Base-by-base conservation (phyloP, 768 basidiomycete genomes). In the Lentinula sp. region DNA sequence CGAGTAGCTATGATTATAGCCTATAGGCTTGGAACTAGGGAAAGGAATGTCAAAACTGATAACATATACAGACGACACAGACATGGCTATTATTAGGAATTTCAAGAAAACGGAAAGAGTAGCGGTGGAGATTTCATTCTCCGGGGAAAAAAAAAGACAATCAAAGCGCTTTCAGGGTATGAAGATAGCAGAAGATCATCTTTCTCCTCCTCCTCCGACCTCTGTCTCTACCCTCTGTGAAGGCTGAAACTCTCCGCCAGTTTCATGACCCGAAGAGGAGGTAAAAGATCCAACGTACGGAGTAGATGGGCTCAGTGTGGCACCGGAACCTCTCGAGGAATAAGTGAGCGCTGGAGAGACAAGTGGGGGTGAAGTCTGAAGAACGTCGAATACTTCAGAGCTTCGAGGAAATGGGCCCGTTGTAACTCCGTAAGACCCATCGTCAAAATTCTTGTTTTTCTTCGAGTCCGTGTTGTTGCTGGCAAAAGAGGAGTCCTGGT, bases 311-410 rank as follows among this genome's bases (percentile, higher is more conserved):
- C 87, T 88, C 59, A 88, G 76, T 32, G 84, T 87, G 42, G 84
- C 83, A 15, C 85, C 82, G 31, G 86, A 84, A 45, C 77, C 66
- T 48, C 77, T 75, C 21, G 80, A 84, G n/a, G 84, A 84, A 66
- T 85, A 89, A 15, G 85, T 88, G 61, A 89, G 76, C 7, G 87
- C 81, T 9, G 87, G 87, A 4, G 87, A 88, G 28, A 87, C 78
- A 57, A 86, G 74, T 43, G 80, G 75, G 1, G 86, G 83, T 11
- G 84, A 84, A 42, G 72, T 63, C 60, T 70, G 72, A 21, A 74
- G 74, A 61, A 66, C 71, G 61, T 62, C 66, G n/a, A 70, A 69
- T 54, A 60, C 23, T n/a, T 67, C 68, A 42, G 66, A 65, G 53
- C 59, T 39, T 34, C 61, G 18, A n/a, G 31, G 49, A 60, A 52